These are phyloP conservation scores for Cetraspora pellucida DNA, from an alignment of 192 early-diverging fungal genomes.

Conservation along the genomic window DNA sequence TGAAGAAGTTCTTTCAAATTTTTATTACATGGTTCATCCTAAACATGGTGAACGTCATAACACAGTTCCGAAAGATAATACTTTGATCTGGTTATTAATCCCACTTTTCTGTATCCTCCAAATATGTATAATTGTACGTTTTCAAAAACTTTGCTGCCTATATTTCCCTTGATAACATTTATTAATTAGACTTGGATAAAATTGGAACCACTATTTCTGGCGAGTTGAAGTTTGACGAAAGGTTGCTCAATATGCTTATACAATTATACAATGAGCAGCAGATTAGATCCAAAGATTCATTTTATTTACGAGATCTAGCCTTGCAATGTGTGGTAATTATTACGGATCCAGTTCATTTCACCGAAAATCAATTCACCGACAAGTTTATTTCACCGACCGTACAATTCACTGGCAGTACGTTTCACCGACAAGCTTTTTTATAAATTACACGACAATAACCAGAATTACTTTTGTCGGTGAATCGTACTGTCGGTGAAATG, in stretches of 20 bases:
- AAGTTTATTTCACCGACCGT: too few relatives aligned
- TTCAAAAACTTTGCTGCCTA: background rate
- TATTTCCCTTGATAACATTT: background rate
- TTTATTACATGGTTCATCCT: constrained; percentile 58
- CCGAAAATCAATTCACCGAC: too few relatives aligned
- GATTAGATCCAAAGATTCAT: constrained; percentile 69
- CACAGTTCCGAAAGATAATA: constrained; percentile 67
- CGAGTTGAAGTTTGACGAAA: constrained; percentile 71
- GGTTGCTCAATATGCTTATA: constrained; percentile 69
- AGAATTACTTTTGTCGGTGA: too few relatives aligned
- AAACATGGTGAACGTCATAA: constrained; percentile 46
- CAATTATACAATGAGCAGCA: constrained; percentile 76
- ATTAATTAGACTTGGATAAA: constrained; percentile 60
- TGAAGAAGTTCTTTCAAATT: constrained; percentile 55
- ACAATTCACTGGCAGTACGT: too few relatives aligned
- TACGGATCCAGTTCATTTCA: too few relatives aligned
- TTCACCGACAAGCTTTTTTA: too few relatives aligned
- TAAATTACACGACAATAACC: too few relatives aligned
- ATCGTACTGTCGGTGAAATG: too few relatives aligned
- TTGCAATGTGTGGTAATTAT: constrained; percentile 65
- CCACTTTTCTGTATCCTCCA: constrained; percentile 59
- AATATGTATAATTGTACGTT: background rate
- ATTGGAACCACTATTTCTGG: constrained; percentile 57
- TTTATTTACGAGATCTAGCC: constrained; percentile 73
- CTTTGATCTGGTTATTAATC: constrained; percentile 70